Evolutionary conservation across 2,329 filamentous ascomycete genomes (phyloP).

Genomic region (Aspergillus persii): DNA sequence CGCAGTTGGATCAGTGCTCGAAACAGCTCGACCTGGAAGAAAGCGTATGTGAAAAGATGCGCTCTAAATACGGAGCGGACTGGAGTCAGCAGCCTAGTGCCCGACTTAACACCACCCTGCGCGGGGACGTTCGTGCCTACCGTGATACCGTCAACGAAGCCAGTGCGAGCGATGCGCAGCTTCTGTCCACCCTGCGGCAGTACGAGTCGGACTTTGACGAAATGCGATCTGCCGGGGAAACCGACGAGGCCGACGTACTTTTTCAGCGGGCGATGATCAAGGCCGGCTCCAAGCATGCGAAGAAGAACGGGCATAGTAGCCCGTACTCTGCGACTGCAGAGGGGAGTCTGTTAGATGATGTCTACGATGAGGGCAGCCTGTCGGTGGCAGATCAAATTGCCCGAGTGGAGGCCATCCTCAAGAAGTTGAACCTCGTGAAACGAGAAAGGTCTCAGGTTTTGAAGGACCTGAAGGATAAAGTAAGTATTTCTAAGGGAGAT

Average conservation of each 20-base stretch:
- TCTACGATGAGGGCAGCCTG: slow-evolving; percentile 75
- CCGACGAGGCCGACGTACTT: slow-evolving; percentile 79
- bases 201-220: slow-evolving; percentile 89
- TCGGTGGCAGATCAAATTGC: slow-evolving; percentile 88
- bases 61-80: slow-evolving; percentile 90
- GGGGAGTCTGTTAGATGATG: slow-evolving; percentile 82
- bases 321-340: slow-evolving; percentile 59
- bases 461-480: slow-evolving; percentile 97
- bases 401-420: slow-evolving; percentile 83
- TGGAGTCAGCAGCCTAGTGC: slow-evolving; percentile 98
- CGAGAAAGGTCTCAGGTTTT: slow-evolving; percentile 86
- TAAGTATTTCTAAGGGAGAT: slow-evolving; percentile 40
- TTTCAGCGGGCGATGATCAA: slow-evolving; percentile 86
- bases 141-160: slow-evolving; percentile 87
- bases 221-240: slow-evolving; percentile 86
- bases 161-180: slow-evolving; percentile 76
- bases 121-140: slow-evolving; percentile 84
- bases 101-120: slow-evolving; percentile 79
- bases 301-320: slow-evolving; percentile 62
- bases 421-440: slow-evolving; percentile 89
- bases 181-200: slow-evolving; percentile 79
- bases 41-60: slow-evolving; percentile 98
- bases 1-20: slow-evolving; percentile 71
- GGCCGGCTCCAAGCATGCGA: slow-evolving; percentile 58
- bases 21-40: slow-evolving; percentile 96